phyloP scores from a whole-genome alignment of 139 green algal genomes.

The Chlamydomonas asymmetrica region DNA sequence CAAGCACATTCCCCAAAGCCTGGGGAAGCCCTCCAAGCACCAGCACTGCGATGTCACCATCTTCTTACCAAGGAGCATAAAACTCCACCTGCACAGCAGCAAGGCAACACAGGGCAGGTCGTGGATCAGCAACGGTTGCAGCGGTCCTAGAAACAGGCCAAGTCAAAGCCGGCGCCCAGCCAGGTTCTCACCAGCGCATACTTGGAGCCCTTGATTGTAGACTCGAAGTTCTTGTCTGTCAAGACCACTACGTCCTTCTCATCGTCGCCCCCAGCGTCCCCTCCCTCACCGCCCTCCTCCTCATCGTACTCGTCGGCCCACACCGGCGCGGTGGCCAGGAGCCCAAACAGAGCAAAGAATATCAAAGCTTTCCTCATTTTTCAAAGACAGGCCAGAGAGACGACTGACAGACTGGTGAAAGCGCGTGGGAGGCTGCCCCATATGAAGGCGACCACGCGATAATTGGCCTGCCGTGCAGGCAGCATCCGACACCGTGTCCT shows the following conservation, averaged over 20 bases:
- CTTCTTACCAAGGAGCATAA: constrained; percentile 40
- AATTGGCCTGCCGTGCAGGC: too few species aligned
- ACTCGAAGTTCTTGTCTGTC: constrained; percentile 70
- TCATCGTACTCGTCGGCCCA: constrained; percentile 50
- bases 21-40: neutral
- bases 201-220: constrained; percentile 53
- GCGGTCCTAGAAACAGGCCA: constrained; percentile 11
- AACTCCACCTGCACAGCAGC: constrained; percentile 21
- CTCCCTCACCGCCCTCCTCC: constrained; percentile 30
- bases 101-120: neutral
- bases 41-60: neutral
- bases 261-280: constrained; percentile 27
- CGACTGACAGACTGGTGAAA: too few species aligned
- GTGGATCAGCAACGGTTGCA: constrained; percentile 1
- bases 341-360: too few species aligned
- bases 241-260: constrained; percentile 76
- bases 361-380: too few species aligned
- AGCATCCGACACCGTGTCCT: too few species aligned
- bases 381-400: too few species aligned
- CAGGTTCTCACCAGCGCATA: constrained; percentile 63
- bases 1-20: too few species aligned
- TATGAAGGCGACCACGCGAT: too few species aligned
- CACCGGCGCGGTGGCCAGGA: too few species aligned
- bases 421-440: too few species aligned
- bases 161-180: too few species aligned